Conservation (phyloP, 2,329 filamentous ascomycete species). For the Penicillium hesseltinei region DNA sequence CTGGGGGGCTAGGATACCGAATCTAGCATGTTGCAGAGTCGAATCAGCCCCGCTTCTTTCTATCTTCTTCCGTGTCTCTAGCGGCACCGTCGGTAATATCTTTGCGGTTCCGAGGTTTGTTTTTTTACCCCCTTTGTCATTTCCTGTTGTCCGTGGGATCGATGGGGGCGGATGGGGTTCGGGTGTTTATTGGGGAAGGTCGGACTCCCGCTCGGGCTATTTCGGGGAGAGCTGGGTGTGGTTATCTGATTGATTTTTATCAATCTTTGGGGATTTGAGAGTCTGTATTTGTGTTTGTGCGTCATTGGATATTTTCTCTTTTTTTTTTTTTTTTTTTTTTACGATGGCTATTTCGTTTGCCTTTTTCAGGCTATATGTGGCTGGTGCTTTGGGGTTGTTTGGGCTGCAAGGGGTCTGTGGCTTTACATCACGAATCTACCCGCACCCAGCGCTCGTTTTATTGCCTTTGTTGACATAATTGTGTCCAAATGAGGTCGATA, state of each 20-base stretch:
- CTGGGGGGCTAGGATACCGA: neutral
- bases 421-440: too few species aligned
- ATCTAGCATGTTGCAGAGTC: neutral
- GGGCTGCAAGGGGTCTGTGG: too few species aligned
- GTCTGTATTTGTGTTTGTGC: neutral
- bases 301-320: neutral
- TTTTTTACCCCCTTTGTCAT: neutral
- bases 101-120: neutral
- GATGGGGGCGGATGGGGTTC: neutral
- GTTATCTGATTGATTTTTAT: slow-evolving; percentile 12
- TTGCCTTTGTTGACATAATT: too few species aligned
- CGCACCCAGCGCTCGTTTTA: too few species aligned
- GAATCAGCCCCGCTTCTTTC: neutral
- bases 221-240: neutral
- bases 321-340: too few species aligned
- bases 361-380: neutral
- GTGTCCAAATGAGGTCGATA: too few species aligned
- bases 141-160: neutral
- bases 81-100: neutral
- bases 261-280: neutral
- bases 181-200: neutral
- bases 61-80: neutral
- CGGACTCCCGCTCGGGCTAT: slow-evolving; percentile 6
- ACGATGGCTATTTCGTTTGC: neutral
- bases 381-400: too few species aligned